Evolutionary conservation across 257 asterid genomes (phyloP).

Genomic region (Salvia hispanica): DNA sequence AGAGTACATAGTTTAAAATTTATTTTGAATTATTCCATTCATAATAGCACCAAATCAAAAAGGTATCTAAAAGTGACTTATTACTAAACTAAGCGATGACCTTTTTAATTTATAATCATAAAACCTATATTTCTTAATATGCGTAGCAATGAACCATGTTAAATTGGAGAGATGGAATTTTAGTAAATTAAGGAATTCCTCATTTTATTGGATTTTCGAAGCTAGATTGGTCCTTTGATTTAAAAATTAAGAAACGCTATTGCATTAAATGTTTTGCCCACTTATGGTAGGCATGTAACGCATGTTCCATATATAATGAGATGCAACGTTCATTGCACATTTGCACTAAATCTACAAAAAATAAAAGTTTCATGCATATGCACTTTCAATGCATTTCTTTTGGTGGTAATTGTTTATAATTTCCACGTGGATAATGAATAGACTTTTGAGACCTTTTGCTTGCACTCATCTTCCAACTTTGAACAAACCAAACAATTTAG

Average conservation of each 20-base stretch:
- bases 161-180: no score
- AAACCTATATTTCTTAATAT: no score
- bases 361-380: background rate
- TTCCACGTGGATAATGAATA: background rate
- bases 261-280: background rate
- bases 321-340: background rate
- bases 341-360: background rate
- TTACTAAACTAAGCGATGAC: no score
- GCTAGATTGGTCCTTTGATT: background rate
- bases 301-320: background rate
- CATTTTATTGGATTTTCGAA: background rate
- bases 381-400: background rate
- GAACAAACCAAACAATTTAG: constrained; percentile 7
- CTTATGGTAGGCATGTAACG: background rate
- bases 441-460: background rate
- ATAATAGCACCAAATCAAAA: no score
- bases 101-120: no score
- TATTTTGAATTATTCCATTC: no score
- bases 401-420: constrained; percentile 6
- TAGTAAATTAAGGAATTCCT: background rate
- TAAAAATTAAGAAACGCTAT: no score
- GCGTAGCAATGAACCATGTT: no score
- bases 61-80: no score
- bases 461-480: background rate
- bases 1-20: no score